These are phyloP conservation scores for Fusarium liriodendri DNA, from an alignment of 2,329 filamentous ascomycete genomes.

Conservation along the genomic window DNA sequence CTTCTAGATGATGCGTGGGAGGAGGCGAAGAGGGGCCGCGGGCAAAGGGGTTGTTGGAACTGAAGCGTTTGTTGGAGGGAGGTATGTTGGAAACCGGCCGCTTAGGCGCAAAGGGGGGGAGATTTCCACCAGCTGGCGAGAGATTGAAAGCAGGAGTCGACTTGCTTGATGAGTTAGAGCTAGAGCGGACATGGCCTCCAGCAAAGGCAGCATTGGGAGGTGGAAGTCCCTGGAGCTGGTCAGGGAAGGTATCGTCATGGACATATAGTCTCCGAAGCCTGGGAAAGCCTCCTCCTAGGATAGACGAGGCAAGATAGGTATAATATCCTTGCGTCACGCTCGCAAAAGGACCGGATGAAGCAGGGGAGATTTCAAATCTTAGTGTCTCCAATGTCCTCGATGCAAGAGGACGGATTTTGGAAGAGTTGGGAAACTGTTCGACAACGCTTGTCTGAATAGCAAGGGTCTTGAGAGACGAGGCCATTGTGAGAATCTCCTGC, in stretches of 20 bases:
- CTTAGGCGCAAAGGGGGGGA: slow-evolving; percentile 41
- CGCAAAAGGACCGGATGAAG: slow-evolving; percentile 66
- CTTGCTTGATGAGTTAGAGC: slow-evolving; percentile 45
- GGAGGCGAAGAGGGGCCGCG: slow-evolving; percentile 47
- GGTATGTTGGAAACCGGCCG: slow-evolving; percentile 46
- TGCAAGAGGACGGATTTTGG: slow-evolving; percentile 68
- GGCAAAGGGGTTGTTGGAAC: slow-evolving; percentile 71
- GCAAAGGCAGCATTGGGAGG: slow-evolving; percentile 64
- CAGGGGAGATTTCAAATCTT: slow-evolving; percentile 83
- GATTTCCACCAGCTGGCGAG: slow-evolving; percentile 36
- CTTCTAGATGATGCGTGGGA: slow-evolving; percentile 67
- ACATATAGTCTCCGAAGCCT: slow-evolving; percentile 84
- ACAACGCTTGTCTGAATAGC: slow-evolving; percentile 64
- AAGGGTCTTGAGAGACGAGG: slow-evolving; percentile 67
- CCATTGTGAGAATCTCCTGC: slow-evolving; percentile 69
- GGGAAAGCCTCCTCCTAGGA: slow-evolving; percentile 81
- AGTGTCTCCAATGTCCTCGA: slow-evolving; percentile 78
- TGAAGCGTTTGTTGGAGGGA: slow-evolving; percentile 58
- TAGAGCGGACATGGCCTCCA: slow-evolving; percentile 46
- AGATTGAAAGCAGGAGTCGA: slow-evolving; percentile 41
- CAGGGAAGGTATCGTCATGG: slow-evolving; percentile 84
- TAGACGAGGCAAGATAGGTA: slow-evolving; percentile 84
- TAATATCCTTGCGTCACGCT: slow-evolving; percentile 76
- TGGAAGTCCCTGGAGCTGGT: slow-evolving; percentile 78
- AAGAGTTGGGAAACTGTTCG: slow-evolving; percentile 60